These are phyloP conservation scores for Nematocida major DNA, from an alignment of 371 early-diverging fungal species.

Conservation along the genomic window DNA sequence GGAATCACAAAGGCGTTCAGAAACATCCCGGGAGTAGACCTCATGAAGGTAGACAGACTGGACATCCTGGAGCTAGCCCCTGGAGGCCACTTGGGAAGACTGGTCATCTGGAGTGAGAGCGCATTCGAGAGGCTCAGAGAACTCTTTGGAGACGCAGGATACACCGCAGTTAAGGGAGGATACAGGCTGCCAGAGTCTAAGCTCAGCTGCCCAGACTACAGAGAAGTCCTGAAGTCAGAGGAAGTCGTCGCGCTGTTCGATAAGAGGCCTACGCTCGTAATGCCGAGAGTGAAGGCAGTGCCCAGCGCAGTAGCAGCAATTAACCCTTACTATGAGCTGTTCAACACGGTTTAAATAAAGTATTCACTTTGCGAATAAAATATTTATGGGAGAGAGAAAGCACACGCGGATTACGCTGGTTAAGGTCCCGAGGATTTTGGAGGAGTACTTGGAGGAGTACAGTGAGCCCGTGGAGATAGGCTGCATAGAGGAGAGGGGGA, in stretches of 20 bases:
- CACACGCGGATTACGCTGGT: conserved; percentile 39
- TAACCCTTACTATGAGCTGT: conserved; percentile 49
- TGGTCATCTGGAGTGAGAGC: conserved; percentile 95
- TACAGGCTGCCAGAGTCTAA: conserved; percentile 33
- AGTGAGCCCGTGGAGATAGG: conserved; percentile 21
- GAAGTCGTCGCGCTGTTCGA: conserved; percentile 44
- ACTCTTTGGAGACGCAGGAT: conserved; percentile 80
- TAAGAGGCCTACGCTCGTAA: neutral
- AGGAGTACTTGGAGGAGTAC: conserved; percentile 35
- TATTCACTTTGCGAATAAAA: neutral
- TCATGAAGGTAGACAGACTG: conserved; percentile 75
- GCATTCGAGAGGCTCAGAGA: conserved; percentile 86
- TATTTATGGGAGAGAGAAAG: conserved; percentile 54
- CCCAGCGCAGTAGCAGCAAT: conserved; percentile 23
- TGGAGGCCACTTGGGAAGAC: conserved; percentile 97
- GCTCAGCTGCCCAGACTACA: conserved; percentile 39
- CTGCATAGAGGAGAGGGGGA: conserved; percentile 1
- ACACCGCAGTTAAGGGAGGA: conserved; percentile 66
- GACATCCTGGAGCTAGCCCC: conserved; percentile 96
- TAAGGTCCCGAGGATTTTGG: conserved; percentile 35
- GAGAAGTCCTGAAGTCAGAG: conserved; percentile 20
- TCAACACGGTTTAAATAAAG: conserved; percentile 23
- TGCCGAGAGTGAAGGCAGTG: neutral
- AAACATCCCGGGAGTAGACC: conserved; percentile 97
- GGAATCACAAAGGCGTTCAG: conserved; percentile 91